Evolutionary conservation across 2,329 filamentous ascomycete species (phyloP).

Genomic region (Fusarium neocosmosporiellum): DNA sequence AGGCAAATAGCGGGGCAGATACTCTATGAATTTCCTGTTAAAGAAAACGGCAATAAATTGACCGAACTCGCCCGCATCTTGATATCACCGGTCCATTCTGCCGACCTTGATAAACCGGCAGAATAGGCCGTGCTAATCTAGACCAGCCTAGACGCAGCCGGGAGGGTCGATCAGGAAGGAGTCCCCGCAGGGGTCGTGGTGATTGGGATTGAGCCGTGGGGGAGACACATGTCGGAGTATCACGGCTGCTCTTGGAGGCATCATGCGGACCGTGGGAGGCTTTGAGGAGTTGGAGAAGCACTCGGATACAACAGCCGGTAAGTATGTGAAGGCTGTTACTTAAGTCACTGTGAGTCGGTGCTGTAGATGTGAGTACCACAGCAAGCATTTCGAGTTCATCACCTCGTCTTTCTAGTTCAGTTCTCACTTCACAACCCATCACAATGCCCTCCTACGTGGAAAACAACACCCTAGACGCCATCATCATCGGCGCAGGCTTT

Average conservation of each 20-base stretch:
- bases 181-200: not conserved
- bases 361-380: not conserved
- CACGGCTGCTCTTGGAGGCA: not conserved
- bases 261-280: not conserved
- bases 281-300: not conserved
- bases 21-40: not conserved
- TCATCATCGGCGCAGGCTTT: slow-evolving; percentile 20
- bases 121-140: not conserved
- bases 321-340: not conserved
- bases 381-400: not conserved
- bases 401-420: not conserved
- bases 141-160: not conserved
- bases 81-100: not conserved
- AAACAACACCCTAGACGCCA: not conserved
- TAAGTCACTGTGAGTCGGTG: not conserved
- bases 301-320: not conserved
- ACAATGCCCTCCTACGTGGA: slow-evolving; percentile 9
- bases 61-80: not conserved
- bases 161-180: not conserved
- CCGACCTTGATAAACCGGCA: not conserved
- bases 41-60: not conserved
- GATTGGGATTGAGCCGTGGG: not conserved
- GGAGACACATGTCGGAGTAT: not conserved
- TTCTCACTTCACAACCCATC: not conserved
- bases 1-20: not conserved